These are phyloP conservation scores for Kingdonia uniflora DNA, from an alignment of 164 flowering plant species.

Conservation along the genomic window DNA sequence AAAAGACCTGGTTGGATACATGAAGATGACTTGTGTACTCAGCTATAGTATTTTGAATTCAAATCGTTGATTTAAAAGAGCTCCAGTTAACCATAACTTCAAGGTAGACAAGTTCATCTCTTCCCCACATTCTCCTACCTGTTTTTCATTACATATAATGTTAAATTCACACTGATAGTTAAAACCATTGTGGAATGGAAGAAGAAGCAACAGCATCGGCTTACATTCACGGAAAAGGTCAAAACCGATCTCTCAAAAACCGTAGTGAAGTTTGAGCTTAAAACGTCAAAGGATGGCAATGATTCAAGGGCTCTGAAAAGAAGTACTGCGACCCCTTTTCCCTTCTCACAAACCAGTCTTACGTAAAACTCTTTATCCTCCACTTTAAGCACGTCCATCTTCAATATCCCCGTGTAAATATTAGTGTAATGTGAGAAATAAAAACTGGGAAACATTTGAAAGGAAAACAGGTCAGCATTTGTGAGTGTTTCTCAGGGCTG, in stretches of 20 bases:
- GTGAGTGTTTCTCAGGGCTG: too few species aligned
- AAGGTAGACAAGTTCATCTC: conserved; percentile 38
- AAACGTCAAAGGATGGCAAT: conserved; percentile 33
- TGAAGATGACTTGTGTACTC: too few species aligned
- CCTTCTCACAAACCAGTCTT: conserved; percentile 44
- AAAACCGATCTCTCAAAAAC: conserved; percentile 31
- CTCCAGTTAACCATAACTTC: conserved; percentile 52
- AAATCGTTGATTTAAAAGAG: conserved; percentile 64
- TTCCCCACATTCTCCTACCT: conserved; percentile 42
- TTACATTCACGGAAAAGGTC: conserved; percentile 52
- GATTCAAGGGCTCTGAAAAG: conserved; percentile 73
- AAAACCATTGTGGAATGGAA: neutral
- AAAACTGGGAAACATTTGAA: too few species aligned
- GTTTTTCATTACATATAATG: conserved; percentile 8
- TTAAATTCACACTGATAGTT: too few species aligned
- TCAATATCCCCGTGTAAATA: too few species aligned
- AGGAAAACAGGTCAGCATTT: too few species aligned
- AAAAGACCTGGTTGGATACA: too few species aligned
- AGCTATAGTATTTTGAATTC: conserved; percentile 21
- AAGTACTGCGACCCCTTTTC: conserved; percentile 42
- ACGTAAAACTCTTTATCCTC: conserved; percentile 59
- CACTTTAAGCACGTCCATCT: conserved; percentile 71
- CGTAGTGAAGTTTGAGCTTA: conserved; percentile 41
- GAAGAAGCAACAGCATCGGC: conserved; percentile 1
- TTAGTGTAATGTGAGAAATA: too few species aligned